phyloP scores from a whole-genome alignment of 1,284 basidiomycete species.

The Marasmius oreades region DNA sequence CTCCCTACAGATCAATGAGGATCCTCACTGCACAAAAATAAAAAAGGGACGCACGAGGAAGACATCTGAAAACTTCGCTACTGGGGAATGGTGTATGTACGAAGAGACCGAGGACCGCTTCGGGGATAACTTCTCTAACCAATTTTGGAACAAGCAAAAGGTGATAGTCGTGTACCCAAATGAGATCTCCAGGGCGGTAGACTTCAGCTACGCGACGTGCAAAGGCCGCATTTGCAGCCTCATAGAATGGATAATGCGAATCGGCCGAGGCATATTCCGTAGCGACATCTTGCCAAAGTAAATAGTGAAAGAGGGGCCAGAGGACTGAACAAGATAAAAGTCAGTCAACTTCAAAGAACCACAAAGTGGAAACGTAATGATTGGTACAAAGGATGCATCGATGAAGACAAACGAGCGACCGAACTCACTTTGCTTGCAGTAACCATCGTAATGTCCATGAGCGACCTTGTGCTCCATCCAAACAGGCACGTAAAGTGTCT shows the following conservation, averaged over 20 bases:
- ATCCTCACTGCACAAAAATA: not conserved
- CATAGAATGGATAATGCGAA: slow-evolving; percentile 82
- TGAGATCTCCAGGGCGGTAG: slow-evolving; percentile 86
- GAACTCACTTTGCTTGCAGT: slow-evolving; percentile 91
- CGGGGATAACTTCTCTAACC: slow-evolving; percentile 74
- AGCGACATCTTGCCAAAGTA: slow-evolving; percentile 94
- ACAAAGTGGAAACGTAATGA: not conserved
- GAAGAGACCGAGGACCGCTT: slow-evolving; percentile 87
- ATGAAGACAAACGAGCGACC: slow-evolving; percentile 2
- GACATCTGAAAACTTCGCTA: slow-evolving; percentile 92
- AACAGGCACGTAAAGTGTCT: slow-evolving; percentile 80
- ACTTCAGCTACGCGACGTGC: slow-evolving; percentile 74
- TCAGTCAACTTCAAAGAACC: not conserved
- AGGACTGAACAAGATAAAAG: slow-evolving; percentile 52
- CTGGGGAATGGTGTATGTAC: slow-evolving; percentile 98
- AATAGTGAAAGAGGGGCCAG: slow-evolving; percentile 98
- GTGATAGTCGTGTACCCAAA: slow-evolving; percentile 93
- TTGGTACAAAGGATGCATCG: not conserved
- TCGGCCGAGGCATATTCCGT: slow-evolving; percentile 82
- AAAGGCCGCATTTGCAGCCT: slow-evolving; percentile 84
- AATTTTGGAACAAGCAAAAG: slow-evolving; percentile 87
- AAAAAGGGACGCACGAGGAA: slow-evolving; percentile 62
- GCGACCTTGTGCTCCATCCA: slow-evolving; percentile 91
- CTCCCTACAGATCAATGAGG: slow-evolving; percentile 45
- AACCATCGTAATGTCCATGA: slow-evolving; percentile 94